Conservation (phyloP, 441 rosid species). For the Capsella rubella region DNA sequence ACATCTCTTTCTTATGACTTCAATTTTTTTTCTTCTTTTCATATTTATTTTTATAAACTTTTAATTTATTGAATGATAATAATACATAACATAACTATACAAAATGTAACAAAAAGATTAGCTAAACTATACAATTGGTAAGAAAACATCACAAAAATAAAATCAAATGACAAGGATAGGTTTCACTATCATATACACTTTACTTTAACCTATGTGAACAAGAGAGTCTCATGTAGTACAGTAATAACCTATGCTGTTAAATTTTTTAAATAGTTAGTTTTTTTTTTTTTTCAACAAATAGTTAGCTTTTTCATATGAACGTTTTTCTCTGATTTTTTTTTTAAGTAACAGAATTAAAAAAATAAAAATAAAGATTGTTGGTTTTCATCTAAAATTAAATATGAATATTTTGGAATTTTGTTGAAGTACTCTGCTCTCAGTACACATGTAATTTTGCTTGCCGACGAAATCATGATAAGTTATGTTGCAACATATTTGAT, state of each 20-base stretch:
- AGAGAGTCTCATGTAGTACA: slow-evolving; percentile 15
- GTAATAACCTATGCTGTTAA: not conserved
- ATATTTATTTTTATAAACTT: not conserved
- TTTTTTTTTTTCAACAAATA: not conserved
- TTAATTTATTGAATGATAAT: not conserved
- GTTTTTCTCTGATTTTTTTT: not conserved
- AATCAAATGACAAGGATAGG: not conserved
- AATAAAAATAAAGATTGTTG: too few relatives aligned
- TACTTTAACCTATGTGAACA: not conserved
- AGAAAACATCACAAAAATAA: not conserved
- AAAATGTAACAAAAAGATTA: not conserved
- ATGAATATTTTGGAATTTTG: not conserved
- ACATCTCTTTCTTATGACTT: slow-evolving; percentile 39
- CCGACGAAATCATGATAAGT: slow-evolving; percentile 6
- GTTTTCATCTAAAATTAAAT: not conserved
- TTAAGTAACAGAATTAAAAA: not conserved
- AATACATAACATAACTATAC: not conserved
- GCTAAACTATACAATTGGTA: slow-evolving; percentile 3
- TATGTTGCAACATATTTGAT: not conserved
- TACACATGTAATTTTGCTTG: slow-evolving; percentile 6
- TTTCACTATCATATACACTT: slow-evolving; percentile 11
- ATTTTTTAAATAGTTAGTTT: not conserved
- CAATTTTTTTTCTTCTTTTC: not conserved
- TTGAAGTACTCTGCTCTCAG: not conserved
- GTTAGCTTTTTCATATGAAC: not conserved